Evolutionary conservation across 2,329 filamentous ascomycete genomes (phyloP).

Genomic region (Colletotrichum horii): DNA sequence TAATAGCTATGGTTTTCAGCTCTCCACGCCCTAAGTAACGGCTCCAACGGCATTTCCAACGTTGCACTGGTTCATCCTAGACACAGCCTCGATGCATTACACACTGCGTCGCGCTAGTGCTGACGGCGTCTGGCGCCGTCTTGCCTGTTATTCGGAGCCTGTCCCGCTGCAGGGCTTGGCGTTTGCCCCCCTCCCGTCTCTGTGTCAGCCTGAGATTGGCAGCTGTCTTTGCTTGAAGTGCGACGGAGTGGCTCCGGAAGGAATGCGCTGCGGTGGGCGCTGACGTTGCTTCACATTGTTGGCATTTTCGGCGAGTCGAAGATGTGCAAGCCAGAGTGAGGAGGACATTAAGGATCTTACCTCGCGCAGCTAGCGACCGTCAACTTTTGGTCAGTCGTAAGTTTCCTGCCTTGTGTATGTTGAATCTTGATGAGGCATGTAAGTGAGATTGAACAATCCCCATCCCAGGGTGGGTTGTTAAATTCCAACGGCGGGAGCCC

Average conservation of each 20-base stretch:
- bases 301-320: fast-evolving
- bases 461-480: fast-evolving
- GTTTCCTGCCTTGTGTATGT: not conserved
- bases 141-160: not conserved
- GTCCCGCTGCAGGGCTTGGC: not conserved
- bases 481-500: not conserved
- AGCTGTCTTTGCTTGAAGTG: not conserved
- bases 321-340: fast-evolving
- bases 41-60: not conserved
- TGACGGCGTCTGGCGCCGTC: not conserved
- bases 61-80: not conserved
- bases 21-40: not conserved
- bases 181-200: not conserved
- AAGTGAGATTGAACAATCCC: not conserved
- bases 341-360: not conserved
- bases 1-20: not conserved
- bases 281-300: not conserved
- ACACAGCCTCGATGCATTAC: not conserved
- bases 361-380: not conserved
- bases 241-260: not conserved
- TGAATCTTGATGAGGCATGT: not conserved
- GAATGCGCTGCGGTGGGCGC: not conserved
- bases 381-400: not conserved
- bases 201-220: not conserved
- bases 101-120: not conserved